Evolutionary conservation across 306 rosid species (phyloP).

Genomic region (Vachellia pachyceras): DNA sequence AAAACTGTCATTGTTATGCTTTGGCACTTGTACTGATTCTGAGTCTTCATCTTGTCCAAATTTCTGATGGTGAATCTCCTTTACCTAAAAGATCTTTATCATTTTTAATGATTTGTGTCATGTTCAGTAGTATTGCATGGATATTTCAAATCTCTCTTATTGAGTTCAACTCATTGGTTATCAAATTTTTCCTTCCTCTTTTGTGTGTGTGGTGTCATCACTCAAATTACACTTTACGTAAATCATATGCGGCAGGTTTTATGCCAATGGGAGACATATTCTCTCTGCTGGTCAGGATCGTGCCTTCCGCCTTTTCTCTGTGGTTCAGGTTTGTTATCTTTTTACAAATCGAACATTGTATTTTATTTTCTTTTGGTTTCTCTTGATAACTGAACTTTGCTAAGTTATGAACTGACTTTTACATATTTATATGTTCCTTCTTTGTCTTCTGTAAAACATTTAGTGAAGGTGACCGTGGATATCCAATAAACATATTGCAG

Average conservation of each 20-base stretch:
- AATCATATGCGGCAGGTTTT: constrained; percentile 67
- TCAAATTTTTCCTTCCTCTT: constrained; percentile 20
- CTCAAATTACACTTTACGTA: constrained; percentile 2
- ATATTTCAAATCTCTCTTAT: not conserved
- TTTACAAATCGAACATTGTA: not conserved
- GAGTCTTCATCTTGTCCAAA: not conserved
- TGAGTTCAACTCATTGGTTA: constrained; percentile 2
- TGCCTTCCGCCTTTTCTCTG: constrained; percentile 92
- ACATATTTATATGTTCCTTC: not conserved
- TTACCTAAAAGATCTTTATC: not conserved
- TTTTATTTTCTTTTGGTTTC: not conserved
- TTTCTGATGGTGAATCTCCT: not conserved
- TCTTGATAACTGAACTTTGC: not conserved
- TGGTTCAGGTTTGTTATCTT: constrained; percentile 76
- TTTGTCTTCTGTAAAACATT: not conserved
- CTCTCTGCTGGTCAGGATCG: constrained; percentile 99
- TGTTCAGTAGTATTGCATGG: not conserved
- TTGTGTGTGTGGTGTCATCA: not conserved
- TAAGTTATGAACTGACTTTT: not conserved
- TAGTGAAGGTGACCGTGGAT: not conserved
- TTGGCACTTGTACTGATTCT: not conserved
- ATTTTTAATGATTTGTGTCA: not conserved
- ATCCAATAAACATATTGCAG: not conserved
- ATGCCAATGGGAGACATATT: constrained; percentile 95
- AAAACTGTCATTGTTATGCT: not conserved